Conservation (phyloP, 805 yeast genomes). For the Komagataella populi region DNA sequence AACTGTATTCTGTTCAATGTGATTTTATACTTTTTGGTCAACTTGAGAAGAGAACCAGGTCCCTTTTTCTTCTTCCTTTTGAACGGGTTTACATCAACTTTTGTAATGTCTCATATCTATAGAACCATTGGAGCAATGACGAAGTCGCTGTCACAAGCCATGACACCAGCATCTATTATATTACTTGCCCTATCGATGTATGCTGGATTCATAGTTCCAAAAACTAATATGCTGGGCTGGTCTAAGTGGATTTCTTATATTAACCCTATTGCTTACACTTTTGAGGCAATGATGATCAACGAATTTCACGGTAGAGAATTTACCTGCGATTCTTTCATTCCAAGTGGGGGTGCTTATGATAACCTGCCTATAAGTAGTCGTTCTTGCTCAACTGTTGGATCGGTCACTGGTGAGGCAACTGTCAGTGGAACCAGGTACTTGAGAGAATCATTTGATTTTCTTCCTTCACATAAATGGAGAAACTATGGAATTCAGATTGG, state of each 20-base stretch:
- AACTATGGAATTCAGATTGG: constrained; percentile 43
- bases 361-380: constrained; percentile 6
- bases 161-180: constrained; percentile 28
- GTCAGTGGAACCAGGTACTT: constrained; percentile 44
- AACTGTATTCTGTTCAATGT: constrained; percentile 32
- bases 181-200: constrained; percentile 24
- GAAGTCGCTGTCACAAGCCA: constrained; percentile 22
- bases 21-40: constrained; percentile 37
- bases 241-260: constrained; percentile 34
- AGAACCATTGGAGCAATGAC: constrained; percentile 24
- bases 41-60: constrained; percentile 39
- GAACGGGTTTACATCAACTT: constrained; percentile 26
- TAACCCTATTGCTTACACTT: constrained; percentile 29
- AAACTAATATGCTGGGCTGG: constrained; percentile 32
- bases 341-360: constrained; percentile 26
- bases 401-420: constrained; percentile 31
- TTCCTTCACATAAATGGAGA: constrained; percentile 42
- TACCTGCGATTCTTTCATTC: constrained; percentile 24
- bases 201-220: constrained; percentile 35
- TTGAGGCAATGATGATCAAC: constrained; percentile 30
- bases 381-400: constrained; percentile 45
- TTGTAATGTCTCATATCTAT: constrained; percentile 43
- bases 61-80: constrained; percentile 39
- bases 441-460: constrained; percentile 26
- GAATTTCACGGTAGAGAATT: constrained; percentile 29